A percentile compares a stretch with the other conserved stretches of the same genome.
These are phyloP conservation scores for Cordyceps fumosorosea DNA, from an alignment of 2,329 filamentous ascomycete genomes.

Conservation along the genomic window DNA sequence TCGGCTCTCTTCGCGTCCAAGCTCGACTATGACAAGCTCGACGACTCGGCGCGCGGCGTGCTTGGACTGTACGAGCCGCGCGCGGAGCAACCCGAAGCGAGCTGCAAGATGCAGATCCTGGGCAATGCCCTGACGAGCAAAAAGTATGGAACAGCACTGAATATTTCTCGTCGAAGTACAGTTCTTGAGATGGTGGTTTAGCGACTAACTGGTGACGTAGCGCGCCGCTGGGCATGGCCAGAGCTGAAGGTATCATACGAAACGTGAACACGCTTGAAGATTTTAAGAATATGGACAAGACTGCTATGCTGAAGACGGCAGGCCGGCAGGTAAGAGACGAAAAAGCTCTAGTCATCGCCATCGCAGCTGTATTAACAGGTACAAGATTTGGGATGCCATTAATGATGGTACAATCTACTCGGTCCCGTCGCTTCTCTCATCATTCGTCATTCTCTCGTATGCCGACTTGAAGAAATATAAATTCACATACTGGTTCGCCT, in stretches of 20 bases:
- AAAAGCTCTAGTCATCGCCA: background rate
- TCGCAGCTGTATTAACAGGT: background rate
- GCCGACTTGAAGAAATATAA: conserved; percentile 96
- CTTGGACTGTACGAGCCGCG: conserved; percentile 86
- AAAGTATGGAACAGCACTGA: conserved; percentile 52
- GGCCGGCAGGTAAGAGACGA: conserved; percentile 60
- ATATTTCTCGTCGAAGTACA: background rate
- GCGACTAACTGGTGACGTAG: conserved; percentile 34
- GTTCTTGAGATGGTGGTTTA: background rate
- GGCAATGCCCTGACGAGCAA: conserved; percentile 78
- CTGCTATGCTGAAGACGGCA: conserved; percentile 68
- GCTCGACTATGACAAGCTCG: conserved; percentile 93
- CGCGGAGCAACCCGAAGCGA: conserved; percentile 64
- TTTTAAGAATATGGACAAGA: conserved; percentile 78
- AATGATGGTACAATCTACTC: conserved; percentile 95
- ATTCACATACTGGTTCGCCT: conserved; percentile 98
- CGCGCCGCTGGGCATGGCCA: conserved; percentile 62
- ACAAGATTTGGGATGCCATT: conserved; percentile 96
- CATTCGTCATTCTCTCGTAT: conserved; percentile 84
- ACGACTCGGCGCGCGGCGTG: conserved; percentile 82
- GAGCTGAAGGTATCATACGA: conserved; percentile 88
- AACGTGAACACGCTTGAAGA: conserved; percentile 96
- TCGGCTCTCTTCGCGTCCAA: conserved; percentile 86
- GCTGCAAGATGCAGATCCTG: conserved; percentile 84
- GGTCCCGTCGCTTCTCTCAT: conserved; percentile 82